Evolutionary conservation across 2,329 filamentous ascomycete genomes (phyloP).

Genomic region (Curvularia spicifera): DNA sequence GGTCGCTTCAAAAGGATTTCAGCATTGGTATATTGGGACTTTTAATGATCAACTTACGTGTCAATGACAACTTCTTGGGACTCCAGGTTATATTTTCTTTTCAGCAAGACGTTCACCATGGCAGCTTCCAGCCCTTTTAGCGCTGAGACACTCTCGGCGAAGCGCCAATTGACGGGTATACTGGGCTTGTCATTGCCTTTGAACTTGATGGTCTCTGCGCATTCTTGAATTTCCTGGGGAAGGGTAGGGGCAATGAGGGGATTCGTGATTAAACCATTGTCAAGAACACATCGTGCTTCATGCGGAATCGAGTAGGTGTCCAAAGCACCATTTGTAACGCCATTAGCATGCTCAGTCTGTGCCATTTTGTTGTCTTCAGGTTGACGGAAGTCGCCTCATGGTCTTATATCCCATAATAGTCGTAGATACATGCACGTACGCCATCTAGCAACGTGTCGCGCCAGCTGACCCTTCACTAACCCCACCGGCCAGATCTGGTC

Average conservation of each 20-base stretch:
- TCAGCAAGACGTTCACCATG: conserved; percentile 54
- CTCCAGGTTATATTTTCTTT: conserved; percentile 54
- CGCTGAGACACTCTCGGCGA: conserved; percentile 60
- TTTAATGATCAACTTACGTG: conserved; percentile 37
- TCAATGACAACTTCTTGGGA: conserved; percentile 55
- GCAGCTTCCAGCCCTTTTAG: conserved; percentile 59
- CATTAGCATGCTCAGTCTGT: conserved; percentile 13
- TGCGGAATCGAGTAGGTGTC: conserved; percentile 38
- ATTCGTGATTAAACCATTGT: conserved; percentile 55
- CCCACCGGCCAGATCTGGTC: neutral
- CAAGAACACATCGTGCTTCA: conserved; percentile 33
- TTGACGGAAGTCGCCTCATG: neutral
- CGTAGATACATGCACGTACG: too few species aligned
- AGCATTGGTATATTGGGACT: too few species aligned
- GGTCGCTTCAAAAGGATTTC: too few species aligned
- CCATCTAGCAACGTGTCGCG: neutral
- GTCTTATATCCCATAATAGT: neutral
- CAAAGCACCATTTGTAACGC: neutral
- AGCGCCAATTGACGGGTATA: conserved; percentile 63
- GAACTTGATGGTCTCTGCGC: conserved; percentile 50
- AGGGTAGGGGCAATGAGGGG: conserved; percentile 48
- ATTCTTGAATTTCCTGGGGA: conserved; percentile 47
- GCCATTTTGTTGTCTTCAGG: neutral
- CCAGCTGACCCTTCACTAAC: too few species aligned
- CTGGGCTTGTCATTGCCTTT: conserved; percentile 54